phyloP scores from a whole-genome alignment of 352 stramenopile species.

The Aphanomyces invadans region DNA sequence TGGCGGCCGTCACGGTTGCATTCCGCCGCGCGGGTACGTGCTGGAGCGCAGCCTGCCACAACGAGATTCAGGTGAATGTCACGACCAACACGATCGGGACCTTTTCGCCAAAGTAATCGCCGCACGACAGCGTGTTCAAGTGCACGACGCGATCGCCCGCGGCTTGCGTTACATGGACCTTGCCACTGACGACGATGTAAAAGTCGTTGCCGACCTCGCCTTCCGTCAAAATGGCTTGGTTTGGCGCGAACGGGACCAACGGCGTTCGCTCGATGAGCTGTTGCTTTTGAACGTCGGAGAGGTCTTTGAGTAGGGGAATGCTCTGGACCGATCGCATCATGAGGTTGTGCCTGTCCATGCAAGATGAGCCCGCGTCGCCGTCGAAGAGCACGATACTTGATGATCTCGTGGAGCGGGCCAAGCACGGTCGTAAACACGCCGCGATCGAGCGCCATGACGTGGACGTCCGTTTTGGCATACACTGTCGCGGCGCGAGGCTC shows the following conservation, averaged over 20 bases:
- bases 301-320: constrained; percentile 44
- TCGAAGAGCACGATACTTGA: constrained; percentile 47
- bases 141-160: constrained; percentile 26
- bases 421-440: constrained; percentile 89
- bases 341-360: constrained; percentile 28
- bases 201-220: constrained; percentile 47
- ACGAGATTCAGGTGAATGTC: not conserved
- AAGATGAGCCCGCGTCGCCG: not conserved
- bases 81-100: constrained; percentile 30
- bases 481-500: constrained; percentile 86
- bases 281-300: constrained; percentile 36
- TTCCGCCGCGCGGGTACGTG: constrained; percentile 47
- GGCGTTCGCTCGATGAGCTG: constrained; percentile 37
- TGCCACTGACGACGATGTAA: constrained; percentile 50
- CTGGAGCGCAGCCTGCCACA: constrained; percentile 12
- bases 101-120: constrained; percentile 63
- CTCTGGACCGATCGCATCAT: constrained; percentile 47
- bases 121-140: constrained; percentile 36
- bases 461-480: constrained; percentile 47
- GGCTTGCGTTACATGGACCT: constrained; percentile 35
- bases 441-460: constrained; percentile 70
- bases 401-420: constrained; percentile 79
- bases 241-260: constrained; percentile 37
- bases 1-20: constrained; percentile 52
- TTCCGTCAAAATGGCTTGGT: constrained; percentile 39